Evolutionary conservation across 768 basidiomycete species (phyloP), one percentile per base, ranked within the genome.

Genomic region (Clathrus columnatus): DNA sequence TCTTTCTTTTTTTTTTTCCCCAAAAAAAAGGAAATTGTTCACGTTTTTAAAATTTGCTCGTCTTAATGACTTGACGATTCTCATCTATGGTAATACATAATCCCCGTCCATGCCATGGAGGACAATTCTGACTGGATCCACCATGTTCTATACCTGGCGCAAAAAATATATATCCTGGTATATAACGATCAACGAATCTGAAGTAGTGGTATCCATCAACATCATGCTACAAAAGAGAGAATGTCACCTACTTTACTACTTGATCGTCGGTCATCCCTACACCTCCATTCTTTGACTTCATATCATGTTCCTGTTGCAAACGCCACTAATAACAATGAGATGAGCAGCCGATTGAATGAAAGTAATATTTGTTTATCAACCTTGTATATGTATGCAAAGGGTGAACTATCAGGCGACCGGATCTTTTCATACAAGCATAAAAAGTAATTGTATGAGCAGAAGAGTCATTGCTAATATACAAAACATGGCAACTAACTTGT

Each of bases 141-240:
- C 77, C 76, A 5, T 62, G 60, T 8, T 50, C 60, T 4, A 87
- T 70, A 10, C 84, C 80, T 20, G 81, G 79, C 3, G 77, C 81
- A 63, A 88, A 97, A 65, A 94, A 85, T 57, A 95, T 82, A 64
- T 96, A 97, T 2, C 87, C 90, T 1, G 93, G 93, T 61, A 97
- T 92, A 68, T 96, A 96, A 4, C 94, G 83, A 67, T 92, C 87
- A 5, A 94, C 82, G 65, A 95, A 95, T 30, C 87, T 91, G 63
- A 23, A 42, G 20, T 5, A 51, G 20, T 50, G 47, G 56, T 49
- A n/a, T n/a, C n/a, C n/a, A n/a, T n/a, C n/a, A n/a, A n/a, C n/a
- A n/a, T 21, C 36, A 59, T 46, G 36, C 26, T 20, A 51, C n/a
- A 44, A 14, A 46, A 17, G 26, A 10, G 21, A n/a, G n/a, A n/a